These are phyloP conservation scores for Trichocomaceae sp. DNA, from an alignment of 2,329 filamentous ascomycete genomes.

Conservation along the genomic window DNA sequence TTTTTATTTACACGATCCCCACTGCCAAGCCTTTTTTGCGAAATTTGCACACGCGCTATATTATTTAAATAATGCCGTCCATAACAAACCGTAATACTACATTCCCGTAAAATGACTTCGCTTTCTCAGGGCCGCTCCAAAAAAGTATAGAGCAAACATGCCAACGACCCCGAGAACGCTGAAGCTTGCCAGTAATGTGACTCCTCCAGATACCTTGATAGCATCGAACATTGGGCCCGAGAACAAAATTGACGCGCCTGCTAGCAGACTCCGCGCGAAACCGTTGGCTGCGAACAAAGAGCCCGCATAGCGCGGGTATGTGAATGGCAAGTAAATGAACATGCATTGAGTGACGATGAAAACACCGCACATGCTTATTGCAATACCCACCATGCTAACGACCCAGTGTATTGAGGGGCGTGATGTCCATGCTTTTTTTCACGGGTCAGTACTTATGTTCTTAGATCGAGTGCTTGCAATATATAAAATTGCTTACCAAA, in stretches of 20 bases:
- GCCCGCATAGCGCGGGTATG: conserved; percentile 29
- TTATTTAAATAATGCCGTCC: neutral
- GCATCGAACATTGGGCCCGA: conserved; percentile 21
- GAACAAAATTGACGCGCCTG: conserved; percentile 30
- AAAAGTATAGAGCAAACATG: neutral
- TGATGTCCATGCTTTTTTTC: conserved; percentile 40
- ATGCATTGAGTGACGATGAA: conserved; percentile 41
- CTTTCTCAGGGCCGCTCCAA: neutral
- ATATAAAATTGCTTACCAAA: conserved; percentile 33
- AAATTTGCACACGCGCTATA: no score
- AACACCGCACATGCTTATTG: conserved; percentile 31
- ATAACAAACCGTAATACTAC: neutral
- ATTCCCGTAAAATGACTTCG: neutral
- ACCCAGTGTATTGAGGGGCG: conserved; percentile 48
- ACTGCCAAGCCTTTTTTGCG: no score
- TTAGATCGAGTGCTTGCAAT: neutral
- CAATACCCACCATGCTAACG: conserved; percentile 47
- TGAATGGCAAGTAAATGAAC: conserved; percentile 33
- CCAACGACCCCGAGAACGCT: conserved; percentile 28
- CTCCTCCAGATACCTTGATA: conserved; percentile 23
- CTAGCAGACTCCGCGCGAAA: conserved; percentile 25
- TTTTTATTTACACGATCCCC: no score
- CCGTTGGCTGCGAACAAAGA: conserved; percentile 31
- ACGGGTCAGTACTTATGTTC: neutral
- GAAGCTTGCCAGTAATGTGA: conserved; percentile 30